Base-by-base conservation (phyloP, 2,329 filamentous ascomycete species). In the Hirsutella minnesotensis region DNA sequence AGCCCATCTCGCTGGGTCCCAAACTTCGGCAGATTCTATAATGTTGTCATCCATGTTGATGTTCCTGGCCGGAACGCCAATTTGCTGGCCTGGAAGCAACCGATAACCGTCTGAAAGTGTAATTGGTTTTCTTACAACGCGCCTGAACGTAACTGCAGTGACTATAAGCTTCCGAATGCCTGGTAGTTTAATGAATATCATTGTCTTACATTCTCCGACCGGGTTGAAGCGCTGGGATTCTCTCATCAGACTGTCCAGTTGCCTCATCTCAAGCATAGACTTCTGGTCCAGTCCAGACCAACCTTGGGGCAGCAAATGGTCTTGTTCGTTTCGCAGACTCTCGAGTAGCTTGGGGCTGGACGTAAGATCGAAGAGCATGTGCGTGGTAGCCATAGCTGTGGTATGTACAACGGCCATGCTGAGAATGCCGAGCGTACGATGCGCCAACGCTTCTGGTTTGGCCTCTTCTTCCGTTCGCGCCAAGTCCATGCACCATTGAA, bases 361-460 rank as follows among this genome's bases (percentile, higher is more conserved):
- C 10, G 46, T 39, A 24, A 49, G 38, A 42, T 49, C 47, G 24
- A 49, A 49, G 13, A 49, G 41, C 29, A 50, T 42, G 19, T 50
- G 46, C 3, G 48, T 49, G 21, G 41, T 44, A 2, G 48, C 45
- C 45, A 50, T 48, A 18, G 48, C 47, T 7, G 48, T 49, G 4
- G 48, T 50, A n/a, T 50, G 48, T 20, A 50, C 45, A 16, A 47
- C 44, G 20, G 48, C 48, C 45, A 50, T 49, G 42, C 48, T 45
- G 10, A 50, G 24, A 13, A 49, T 49, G 5, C 47, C 47, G 3
- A 49, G 38, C 4, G 47, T 49, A n/a, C 47, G 45, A 15, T 47
- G 43, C 1, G 41, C 45, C 3, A 49, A 33, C 3, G 47, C 36
- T 15, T 42, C 41, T 3, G 47, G 45, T 9, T 42, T 20, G 5